Percentiles rank a stretch among this genome's conserved stretches.
Conservation (phyloP, 768 basidiomycete genomes). For the Pisolithus microcarpus region DNA sequence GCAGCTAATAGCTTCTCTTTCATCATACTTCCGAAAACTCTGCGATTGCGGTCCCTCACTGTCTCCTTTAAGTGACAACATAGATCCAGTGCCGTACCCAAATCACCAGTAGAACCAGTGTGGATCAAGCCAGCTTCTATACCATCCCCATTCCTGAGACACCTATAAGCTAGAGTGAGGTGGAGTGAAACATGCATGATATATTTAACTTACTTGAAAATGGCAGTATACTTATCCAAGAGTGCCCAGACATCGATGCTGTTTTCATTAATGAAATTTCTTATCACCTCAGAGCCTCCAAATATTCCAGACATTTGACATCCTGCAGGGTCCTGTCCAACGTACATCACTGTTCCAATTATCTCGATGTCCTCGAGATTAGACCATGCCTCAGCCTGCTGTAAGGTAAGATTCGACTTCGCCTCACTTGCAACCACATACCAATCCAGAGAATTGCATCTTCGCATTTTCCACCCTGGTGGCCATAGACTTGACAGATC, state of each 20-base stretch:
- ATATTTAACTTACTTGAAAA: background rate
- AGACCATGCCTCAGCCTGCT: background rate
- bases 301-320: background rate
- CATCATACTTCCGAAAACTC: too few relatives aligned
- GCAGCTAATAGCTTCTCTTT: background rate
- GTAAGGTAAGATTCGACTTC: background rate
- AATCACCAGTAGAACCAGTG: background rate
- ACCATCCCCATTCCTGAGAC: background rate
- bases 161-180: background rate
- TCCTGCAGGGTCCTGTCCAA: background rate
- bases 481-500: too few relatives aligned
- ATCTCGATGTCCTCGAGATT: background rate
- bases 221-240: background rate
- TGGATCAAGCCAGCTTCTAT: background rate
- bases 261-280: background rate
- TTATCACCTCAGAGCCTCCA: background rate
- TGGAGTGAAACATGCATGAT: background rate
- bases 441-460: background rate
- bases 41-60: too few relatives aligned
- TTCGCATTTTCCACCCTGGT: too few relatives aligned
- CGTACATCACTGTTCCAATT: background rate
- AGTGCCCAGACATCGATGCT: background rate
- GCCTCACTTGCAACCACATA: background rate
- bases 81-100: background rate
- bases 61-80: background rate